A percentile compares a stretch with the other conserved stretches of the same genome.
Evolutionary conservation across 495 filamentous ascomycete species (phyloP).

Genomic region (Penicillium tannophilum): DNA sequence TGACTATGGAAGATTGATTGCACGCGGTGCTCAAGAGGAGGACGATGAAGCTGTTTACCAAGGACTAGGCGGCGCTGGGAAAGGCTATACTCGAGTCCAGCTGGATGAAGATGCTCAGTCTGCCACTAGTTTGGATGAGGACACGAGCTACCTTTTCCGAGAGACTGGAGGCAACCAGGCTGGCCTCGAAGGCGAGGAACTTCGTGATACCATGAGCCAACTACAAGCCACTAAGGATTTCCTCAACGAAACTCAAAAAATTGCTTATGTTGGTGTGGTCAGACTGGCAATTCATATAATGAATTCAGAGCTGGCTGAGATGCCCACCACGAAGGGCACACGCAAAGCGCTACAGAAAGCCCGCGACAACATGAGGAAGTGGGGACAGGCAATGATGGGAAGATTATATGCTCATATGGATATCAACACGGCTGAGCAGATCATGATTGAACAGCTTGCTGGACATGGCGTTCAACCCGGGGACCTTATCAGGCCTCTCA

Average conservation of each 20-base stretch:
- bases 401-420: constrained; percentile 96
- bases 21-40: constrained; percentile 70
- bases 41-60: constrained; percentile 73
- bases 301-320: constrained; percentile 61
- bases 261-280: constrained; percentile 92
- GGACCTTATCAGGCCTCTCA: constrained; percentile 82
- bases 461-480: constrained; percentile 84
- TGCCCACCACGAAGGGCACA: constrained; percentile 53
- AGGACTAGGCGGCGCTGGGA: constrained; percentile 81
- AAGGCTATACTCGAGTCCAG: constrained; percentile 91
- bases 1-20: constrained; percentile 85
- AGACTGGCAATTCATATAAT: constrained; percentile 78
- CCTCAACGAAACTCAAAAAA: constrained; percentile 91
- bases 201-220: constrained; percentile 81
- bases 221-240: constrained; percentile 96
- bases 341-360: constrained; percentile 71
- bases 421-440: constrained; percentile 80
- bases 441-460: constrained; percentile 98
- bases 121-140: constrained; percentile 94
- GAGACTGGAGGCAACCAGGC: constrained; percentile 59
- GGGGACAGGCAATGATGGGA: constrained; percentile 97
- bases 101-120: constrained; percentile 94
- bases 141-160: constrained; percentile 94
- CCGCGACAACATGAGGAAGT: constrained; percentile 84
- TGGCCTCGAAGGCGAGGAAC: constrained; percentile 73